Evolutionary conservation across 768 basidiomycete genomes (phyloP).

Genomic region (Lentinula sp.): DNA sequence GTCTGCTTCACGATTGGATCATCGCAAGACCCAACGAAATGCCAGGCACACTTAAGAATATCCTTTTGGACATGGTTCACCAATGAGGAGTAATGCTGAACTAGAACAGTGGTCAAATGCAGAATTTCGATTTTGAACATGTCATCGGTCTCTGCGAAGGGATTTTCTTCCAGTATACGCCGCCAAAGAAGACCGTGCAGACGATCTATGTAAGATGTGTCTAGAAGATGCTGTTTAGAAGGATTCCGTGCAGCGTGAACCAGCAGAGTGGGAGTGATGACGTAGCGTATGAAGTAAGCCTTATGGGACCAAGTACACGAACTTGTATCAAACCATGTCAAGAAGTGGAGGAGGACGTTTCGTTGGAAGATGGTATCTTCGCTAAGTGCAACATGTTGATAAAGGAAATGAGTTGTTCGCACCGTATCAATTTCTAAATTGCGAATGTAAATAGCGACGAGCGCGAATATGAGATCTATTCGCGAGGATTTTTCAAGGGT

Average conservation of each 20-base stretch:
- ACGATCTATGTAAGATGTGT: slow-evolving; percentile 61
- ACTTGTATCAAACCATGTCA: slow-evolving; percentile 73
- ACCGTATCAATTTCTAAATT: slow-evolving; percentile 79
- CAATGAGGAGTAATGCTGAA: slow-evolving; percentile 78
- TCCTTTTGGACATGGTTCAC: slow-evolving; percentile 83
- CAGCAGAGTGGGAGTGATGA: slow-evolving; percentile 83
- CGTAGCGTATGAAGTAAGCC: slow-evolving; percentile 68
- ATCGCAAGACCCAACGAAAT: slow-evolving; percentile 69
- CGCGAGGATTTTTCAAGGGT: slow-evolving; percentile 66
- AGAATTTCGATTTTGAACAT: slow-evolving; percentile 87
- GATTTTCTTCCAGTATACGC: slow-evolving; percentile 53
- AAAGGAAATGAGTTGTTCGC: slow-evolving; percentile 77
- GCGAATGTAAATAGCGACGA: slow-evolving; percentile 76
- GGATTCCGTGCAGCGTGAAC: slow-evolving; percentile 59
- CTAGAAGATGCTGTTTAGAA: slow-evolving; percentile 57
- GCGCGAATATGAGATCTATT: slow-evolving; percentile 84
- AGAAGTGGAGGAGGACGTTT: slow-evolving; percentile 80
- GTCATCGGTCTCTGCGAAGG: slow-evolving; percentile 65
- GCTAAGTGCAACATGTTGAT: slow-evolving; percentile 74
- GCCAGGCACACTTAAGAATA: slow-evolving; percentile 91
- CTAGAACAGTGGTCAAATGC: slow-evolving; percentile 82
- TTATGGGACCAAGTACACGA: slow-evolving; percentile 70
- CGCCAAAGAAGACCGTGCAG: slow-evolving; percentile 79
- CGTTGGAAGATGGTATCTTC: slow-evolving; percentile 65
- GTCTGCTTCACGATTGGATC: slow-evolving; percentile 92